Conservation (phyloP, 495 filamentous ascomycete species). For the Penicillium waksmanii region DNA sequence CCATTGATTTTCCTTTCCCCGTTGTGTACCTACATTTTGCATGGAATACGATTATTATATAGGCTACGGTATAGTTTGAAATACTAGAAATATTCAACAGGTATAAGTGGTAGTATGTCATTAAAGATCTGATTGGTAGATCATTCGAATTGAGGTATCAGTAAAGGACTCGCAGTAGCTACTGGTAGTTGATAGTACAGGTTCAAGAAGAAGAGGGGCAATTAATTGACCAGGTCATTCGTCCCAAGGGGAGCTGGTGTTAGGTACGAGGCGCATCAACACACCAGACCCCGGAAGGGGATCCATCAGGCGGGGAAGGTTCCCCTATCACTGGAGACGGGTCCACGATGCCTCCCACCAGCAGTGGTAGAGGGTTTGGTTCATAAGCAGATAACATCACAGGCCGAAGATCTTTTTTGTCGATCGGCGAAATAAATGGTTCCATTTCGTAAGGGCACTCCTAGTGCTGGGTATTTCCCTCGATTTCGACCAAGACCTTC, state of each 20-base stretch:
- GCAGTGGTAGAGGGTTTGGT: too few relatives aligned
- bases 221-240: background rate
- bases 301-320: too few relatives aligned
- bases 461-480: conserved; percentile 14
- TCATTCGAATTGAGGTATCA: background rate
- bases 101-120: too few relatives aligned
- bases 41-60: conserved; percentile 10
- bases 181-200: background rate
- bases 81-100: too few relatives aligned
- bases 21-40: conserved; percentile 1
- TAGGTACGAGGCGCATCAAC: too few relatives aligned
- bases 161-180: background rate
- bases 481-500: conserved; percentile 48
- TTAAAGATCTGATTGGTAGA: background rate
- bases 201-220: background rate
- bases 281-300: too few relatives aligned
- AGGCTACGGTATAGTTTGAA: background rate
- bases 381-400: too few relatives aligned
- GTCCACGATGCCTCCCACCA: too few relatives aligned
- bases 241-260: too few relatives aligned
- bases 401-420: too few relatives aligned
- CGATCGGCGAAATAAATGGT: background rate
- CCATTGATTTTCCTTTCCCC: conserved; percentile 2
- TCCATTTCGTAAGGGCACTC: background rate
- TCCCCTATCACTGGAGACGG: too few relatives aligned